Conservation (phyloP, 2,329 filamentous ascomycete species). For the Penicillium sp. region DNA sequence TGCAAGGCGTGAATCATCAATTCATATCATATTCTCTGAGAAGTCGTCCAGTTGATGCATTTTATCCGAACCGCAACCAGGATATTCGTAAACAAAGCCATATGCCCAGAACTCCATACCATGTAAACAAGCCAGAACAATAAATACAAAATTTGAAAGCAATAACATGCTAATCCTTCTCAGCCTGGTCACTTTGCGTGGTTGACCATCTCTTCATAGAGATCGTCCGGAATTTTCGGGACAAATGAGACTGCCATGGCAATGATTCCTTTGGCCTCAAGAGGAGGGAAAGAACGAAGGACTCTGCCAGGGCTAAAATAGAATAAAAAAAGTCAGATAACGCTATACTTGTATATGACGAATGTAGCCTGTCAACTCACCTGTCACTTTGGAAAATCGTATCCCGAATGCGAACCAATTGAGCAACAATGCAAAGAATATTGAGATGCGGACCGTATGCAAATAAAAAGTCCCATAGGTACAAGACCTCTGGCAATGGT, state of each 20-base stretch:
- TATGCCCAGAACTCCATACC: conserved; percentile 20
- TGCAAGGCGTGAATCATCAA: conserved; percentile 18
- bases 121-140: conserved; percentile 1
- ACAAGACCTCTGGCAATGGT: conserved; percentile 87
- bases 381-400: conserved; percentile 82
- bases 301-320: conserved; percentile 80
- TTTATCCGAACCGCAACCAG: conserved; percentile 7
- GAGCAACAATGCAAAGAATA: conserved; percentile 93
- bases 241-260: conserved; percentile 83
- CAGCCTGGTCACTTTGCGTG: conserved; percentile 65
- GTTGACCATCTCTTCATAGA: conserved; percentile 86
- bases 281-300: conserved; percentile 80
- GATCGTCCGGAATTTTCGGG: conserved; percentile 84
- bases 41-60: conserved; percentile 17
- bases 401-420: conserved; percentile 85
- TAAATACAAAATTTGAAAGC: background rate
- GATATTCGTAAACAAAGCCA: conserved; percentile 10
- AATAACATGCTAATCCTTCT: background rate
- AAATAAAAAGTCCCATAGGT: conserved; percentile 96
- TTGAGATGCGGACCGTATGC: conserved; percentile 95
- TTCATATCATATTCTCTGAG: conserved; percentile 23
- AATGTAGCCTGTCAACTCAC: conserved; percentile 52
- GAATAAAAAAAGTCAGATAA: background rate
- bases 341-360: background rate
- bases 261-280: conserved; percentile 84